phyloP scores from a whole-genome alignment of 2,329 filamentous ascomycete species.

The Zymoseptoria crescenta region DNA sequence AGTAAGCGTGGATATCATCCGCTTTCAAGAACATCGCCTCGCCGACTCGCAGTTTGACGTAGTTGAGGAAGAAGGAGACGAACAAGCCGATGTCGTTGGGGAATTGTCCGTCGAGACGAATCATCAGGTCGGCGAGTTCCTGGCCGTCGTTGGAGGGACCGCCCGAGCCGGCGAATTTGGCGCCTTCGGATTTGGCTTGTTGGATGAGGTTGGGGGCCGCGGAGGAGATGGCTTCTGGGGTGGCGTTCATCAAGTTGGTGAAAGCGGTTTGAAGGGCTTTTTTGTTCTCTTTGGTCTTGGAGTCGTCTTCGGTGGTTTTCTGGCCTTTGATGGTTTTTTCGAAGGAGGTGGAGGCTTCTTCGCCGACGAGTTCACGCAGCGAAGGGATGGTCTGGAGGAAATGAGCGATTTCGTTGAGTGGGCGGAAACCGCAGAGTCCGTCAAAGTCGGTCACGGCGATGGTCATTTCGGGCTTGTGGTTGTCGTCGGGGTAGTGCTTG shows the following conservation, averaged over 20 bases:
- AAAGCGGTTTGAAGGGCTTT: constrained; percentile 69
- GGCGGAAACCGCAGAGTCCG: constrained; percentile 90
- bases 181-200: constrained; percentile 59
- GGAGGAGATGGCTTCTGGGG: constrained; percentile 55
- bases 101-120: constrained; percentile 73
- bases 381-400: constrained; percentile 62
- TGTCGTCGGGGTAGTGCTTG: constrained; percentile 97
- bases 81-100: constrained; percentile 87
- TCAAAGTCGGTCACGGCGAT: constrained; percentile 96
- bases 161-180: constrained; percentile 67
- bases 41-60: constrained; percentile 75
- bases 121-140: constrained; percentile 68
- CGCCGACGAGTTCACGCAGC: constrained; percentile 41
- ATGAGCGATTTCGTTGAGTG: constrained; percentile 74
- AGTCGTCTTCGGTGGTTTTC: constrained; percentile 40
- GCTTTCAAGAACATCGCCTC: constrained; percentile 95
- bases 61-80: constrained; percentile 96
- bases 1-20: constrained; percentile 94
- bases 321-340: constrained; percentile 45
- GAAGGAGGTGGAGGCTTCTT: constrained; percentile 40
- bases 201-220: constrained; percentile 63
- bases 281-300: constrained; percentile 55
- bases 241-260: constrained; percentile 70
- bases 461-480: constrained; percentile 99
- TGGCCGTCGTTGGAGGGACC: constrained; percentile 59